Conservation (phyloP, 106 monocot species). For the Dioscorea alata region DNA sequence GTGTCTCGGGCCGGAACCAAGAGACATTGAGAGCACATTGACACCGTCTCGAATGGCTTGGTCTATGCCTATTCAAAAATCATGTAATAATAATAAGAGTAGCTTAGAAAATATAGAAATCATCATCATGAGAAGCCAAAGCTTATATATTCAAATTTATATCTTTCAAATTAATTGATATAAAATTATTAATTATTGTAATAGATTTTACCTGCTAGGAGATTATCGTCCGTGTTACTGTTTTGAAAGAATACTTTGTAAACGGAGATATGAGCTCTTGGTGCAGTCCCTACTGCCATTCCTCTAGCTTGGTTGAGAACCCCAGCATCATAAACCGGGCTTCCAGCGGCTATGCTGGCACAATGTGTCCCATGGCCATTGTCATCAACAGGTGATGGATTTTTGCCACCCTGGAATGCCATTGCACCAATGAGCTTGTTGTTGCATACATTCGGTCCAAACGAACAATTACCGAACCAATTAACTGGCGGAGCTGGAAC, state of each 20-base stretch:
- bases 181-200: too few relatives aligned
- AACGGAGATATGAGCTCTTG: neutral
- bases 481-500: neutral
- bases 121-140: too few relatives aligned
- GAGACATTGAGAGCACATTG: neutral
- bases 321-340: neutral
- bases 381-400: neutral
- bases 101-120: too few relatives aligned
- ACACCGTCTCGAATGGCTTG: neutral
- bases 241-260: neutral
- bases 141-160: too few relatives aligned
- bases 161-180: neutral
- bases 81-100: too few relatives aligned
- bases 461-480: neutral
- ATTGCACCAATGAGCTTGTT: neutral
- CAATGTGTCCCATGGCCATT: neutral
- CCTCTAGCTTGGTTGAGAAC: neutral
- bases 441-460: neutral
- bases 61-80: neutral
- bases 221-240: too few relatives aligned
- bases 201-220: too few relatives aligned
- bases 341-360: neutral
- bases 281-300: neutral
- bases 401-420: neutral
- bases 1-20: neutral